Percentiles rank a stretch among this genome's conserved stretches.
These are phyloP conservation scores for Tolypocladium guangdongense DNA, from an alignment of 2,329 filamentous ascomycete species.

Conservation along the genomic window DNA sequence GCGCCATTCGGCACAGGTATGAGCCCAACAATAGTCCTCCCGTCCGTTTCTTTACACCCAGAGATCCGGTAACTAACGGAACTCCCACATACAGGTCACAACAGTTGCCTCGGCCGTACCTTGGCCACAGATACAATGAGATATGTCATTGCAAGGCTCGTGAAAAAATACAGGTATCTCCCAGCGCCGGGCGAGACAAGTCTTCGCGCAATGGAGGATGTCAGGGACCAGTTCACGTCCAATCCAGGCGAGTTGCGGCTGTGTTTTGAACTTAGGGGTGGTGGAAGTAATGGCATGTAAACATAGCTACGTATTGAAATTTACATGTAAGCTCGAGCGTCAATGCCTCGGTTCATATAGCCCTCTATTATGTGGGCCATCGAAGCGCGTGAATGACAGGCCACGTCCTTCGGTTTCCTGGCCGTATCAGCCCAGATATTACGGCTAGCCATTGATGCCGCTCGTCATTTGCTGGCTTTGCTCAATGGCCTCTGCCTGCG, in stretches of 20 bases:
- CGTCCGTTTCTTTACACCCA: neutral
- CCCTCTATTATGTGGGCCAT: neutral
- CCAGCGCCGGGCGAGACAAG: neutral
- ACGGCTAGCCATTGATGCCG: neutral
- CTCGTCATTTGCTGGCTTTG: neutral
- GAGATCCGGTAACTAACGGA: neutral
- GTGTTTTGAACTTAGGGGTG: neutral
- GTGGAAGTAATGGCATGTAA: neutral
- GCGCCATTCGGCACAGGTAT: constrained; percentile 21
- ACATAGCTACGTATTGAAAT: no score
- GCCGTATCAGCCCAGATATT: neutral
- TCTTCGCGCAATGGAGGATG: neutral
- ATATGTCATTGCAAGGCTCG: neutral
- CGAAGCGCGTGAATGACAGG: neutral
- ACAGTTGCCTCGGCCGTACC: neutral
- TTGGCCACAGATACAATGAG: neutral
- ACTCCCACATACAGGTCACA: neutral
- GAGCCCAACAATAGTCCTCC: no score
- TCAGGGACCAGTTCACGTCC: neutral
- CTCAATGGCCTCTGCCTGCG: neutral
- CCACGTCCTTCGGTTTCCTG: no score
- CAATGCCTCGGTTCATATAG: neutral
- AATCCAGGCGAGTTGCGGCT: neutral
- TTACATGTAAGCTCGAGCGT: neutral
- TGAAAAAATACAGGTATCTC: neutral